Conservation (phyloP, 2,329 filamentous ascomycete genomes). For the Decorospora gaudefroyi region DNA sequence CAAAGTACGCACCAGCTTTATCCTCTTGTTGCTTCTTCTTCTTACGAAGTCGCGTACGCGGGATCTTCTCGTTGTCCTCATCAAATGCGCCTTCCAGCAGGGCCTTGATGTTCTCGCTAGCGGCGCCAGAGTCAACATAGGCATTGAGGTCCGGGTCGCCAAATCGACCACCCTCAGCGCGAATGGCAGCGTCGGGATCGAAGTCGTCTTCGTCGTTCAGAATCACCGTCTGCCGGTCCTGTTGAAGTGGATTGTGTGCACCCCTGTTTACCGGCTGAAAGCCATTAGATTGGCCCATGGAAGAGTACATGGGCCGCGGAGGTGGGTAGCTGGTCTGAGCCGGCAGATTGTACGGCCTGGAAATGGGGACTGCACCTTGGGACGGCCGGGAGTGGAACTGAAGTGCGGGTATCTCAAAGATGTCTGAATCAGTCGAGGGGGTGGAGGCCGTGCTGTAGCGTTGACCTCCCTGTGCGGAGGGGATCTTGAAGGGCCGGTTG, state of each 20-base stretch:
- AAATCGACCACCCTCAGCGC: slow-evolving; percentile 55
- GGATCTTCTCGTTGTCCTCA: slow-evolving; percentile 66
- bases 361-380: slow-evolving; percentile 50
- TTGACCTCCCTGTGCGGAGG: slow-evolving; percentile 22
- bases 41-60: slow-evolving; percentile 51
- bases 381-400: slow-evolving; percentile 40
- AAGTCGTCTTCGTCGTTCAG: slow-evolving; percentile 52
- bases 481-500: slow-evolving; percentile 22
- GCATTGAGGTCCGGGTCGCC: slow-evolving; percentile 60
- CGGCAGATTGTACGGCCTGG: slow-evolving; percentile 55
- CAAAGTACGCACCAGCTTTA: slow-evolving; percentile 24
- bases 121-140: slow-evolving; percentile 73
- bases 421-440: slow-evolving; percentile 35
- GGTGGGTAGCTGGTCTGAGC: slow-evolving; percentile 54
- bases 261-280: slow-evolving; percentile 47
- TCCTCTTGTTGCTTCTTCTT: slow-evolving; percentile 50
- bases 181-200: slow-evolving; percentile 54
- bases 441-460: slow-evolving; percentile 34
- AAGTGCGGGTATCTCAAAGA: slow-evolving; percentile 43
- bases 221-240: slow-evolving; percentile 49
- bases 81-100: slow-evolving; percentile 81
- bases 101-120: slow-evolving; percentile 76
- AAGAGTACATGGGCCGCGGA: slow-evolving; percentile 59
- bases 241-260: slow-evolving; percentile 35
- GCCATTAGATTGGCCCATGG: slow-evolving; percentile 50